Base-by-base conservation (phyloP, 805 yeast genomes). In the Saturnispora quitensis region DNA sequence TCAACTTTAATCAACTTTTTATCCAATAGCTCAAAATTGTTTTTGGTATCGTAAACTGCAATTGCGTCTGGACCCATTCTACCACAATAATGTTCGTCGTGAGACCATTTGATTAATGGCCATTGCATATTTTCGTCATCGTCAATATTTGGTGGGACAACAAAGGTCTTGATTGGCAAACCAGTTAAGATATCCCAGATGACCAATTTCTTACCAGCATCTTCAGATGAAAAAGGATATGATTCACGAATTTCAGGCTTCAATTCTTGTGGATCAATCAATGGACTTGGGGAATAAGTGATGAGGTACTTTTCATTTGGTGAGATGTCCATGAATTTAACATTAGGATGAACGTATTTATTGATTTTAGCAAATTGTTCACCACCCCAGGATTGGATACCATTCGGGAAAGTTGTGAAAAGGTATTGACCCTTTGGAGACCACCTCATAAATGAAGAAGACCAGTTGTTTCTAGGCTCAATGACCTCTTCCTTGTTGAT, bases 31-130 rank as follows among this genome's bases (percentile, higher is more conserved):
- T 83, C 80, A 80, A 91, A 89, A 47, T 76, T 73, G 46, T 77
- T 72, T 7, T 51, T 81, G 40, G 89, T 74, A 62, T 91, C 97
- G 69, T 91, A 95, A 58, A 93, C 80, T 47, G 96, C 90, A 59
- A 93, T 75, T 35, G 95, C 95, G 56, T 87, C 93, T 51, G 96
- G 96, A 49, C 93, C 91, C 70, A 88, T 80, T 73, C 99, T 85
- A 51, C 97, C 98, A 73, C 96, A 87, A 75, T 82, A 93, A 68
- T 80, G 82, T 70, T 88, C 96, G 71, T 93, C 95, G 62, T 73
- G 76, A 44, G 97, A 88, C 98, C 98, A 93, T 72, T 89, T 89
- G 68, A 93, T 83, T 62, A 91, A 80, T 47, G 99, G 99, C 99
- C 99, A 93, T 55, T 85, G 81, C 71, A 77, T 80, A 70, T 77